Conservation (phyloP, 805 yeast genomes). For the Nematodospora valgi region DNA sequence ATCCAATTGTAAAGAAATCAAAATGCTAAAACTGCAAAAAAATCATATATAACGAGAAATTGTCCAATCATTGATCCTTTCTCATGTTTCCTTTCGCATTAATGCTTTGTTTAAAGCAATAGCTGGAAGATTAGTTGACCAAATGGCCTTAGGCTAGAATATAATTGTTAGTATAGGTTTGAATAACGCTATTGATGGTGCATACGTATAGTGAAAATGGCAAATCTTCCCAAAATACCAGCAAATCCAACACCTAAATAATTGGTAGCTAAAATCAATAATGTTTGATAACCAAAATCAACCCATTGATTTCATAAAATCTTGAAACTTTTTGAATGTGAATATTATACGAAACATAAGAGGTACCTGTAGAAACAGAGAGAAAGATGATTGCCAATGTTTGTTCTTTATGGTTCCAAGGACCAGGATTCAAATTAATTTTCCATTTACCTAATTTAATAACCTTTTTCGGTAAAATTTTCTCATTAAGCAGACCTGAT, state of each 20-base stretch:
- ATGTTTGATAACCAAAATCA: slow-evolving; percentile 21
- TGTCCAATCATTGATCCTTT: slow-evolving; percentile 27
- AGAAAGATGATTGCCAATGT: slow-evolving; percentile 52
- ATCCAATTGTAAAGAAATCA: slow-evolving; percentile 45
- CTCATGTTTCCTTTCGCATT: slow-evolving; percentile 18
- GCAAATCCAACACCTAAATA: slow-evolving; percentile 28
- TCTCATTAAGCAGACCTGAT: slow-evolving; percentile 32
- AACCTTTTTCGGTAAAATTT: slow-evolving; percentile 33
- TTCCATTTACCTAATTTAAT: slow-evolving; percentile 18
- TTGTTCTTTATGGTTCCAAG: slow-evolving; percentile 64
- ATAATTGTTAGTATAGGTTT: no score
- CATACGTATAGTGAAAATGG: no score
- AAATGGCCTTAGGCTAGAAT: slow-evolving; percentile 23
- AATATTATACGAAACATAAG: slow-evolving; percentile 28
- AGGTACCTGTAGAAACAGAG: slow-evolving; percentile 29
- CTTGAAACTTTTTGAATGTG: slow-evolving; percentile 16
- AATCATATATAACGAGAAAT: slow-evolving; percentile 22
- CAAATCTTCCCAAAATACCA: slow-evolving; percentile 24
- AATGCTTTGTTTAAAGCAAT: slow-evolving; percentile 27
- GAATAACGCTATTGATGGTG: no score
- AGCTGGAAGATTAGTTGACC: slow-evolving; percentile 28
- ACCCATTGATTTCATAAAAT: slow-evolving; percentile 24
- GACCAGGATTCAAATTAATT: slow-evolving; percentile 42
- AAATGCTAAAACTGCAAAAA: slow-evolving; percentile 11
- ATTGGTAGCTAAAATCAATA: slow-evolving; percentile 19